These are phyloP conservation scores for Adansonia grandidieri DNA, from an alignment of 441 rosid species.

Conservation along the genomic window DNA sequence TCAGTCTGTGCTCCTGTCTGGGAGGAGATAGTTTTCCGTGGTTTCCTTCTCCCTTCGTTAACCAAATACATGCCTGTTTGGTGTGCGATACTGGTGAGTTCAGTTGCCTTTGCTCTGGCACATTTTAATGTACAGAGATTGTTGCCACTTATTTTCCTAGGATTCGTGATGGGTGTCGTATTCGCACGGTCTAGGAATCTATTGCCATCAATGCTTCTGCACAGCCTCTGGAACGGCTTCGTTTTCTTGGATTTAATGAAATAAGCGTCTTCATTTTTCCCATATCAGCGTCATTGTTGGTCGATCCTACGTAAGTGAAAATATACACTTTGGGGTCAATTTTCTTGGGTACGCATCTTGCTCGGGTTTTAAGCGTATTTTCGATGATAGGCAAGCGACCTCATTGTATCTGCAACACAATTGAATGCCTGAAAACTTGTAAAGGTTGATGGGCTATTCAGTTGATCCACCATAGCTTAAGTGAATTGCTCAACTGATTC, in stretches of 20 bases:
- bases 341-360: conserved; percentile 7
- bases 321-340: conserved; percentile 1
- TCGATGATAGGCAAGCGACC: neutral
- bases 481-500: neutral
- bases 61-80: conserved; percentile 96
- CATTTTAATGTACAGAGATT: conserved; percentile 96
- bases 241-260: conserved; percentile 90
- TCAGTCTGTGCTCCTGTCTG: conserved; percentile 91
- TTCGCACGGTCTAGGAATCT: conserved; percentile 87
- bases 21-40: conserved; percentile 96
- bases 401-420: conserved; percentile 9
- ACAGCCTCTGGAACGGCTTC: conserved; percentile 97
- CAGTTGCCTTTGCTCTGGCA: conserved; percentile 90
- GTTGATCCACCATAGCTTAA: conserved; percentile 8
- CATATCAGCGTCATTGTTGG: conserved; percentile 27
- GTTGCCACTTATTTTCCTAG: conserved; percentile 89
- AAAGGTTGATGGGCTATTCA: conserved; percentile 22
- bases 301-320: conserved; percentile 11
- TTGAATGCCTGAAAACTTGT: conserved; percentile 18
- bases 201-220: conserved; percentile 87
- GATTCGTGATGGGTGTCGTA: conserved; percentile 83
- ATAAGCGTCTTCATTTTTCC: conserved; percentile 37
- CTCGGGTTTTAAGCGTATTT: neutral
- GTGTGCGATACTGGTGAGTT: conserved; percentile 87
- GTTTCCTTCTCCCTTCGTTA: conserved; percentile 92